Base-by-base conservation (phyloP, 163 green algal species). In the Scenedesmus sp. region DNA sequence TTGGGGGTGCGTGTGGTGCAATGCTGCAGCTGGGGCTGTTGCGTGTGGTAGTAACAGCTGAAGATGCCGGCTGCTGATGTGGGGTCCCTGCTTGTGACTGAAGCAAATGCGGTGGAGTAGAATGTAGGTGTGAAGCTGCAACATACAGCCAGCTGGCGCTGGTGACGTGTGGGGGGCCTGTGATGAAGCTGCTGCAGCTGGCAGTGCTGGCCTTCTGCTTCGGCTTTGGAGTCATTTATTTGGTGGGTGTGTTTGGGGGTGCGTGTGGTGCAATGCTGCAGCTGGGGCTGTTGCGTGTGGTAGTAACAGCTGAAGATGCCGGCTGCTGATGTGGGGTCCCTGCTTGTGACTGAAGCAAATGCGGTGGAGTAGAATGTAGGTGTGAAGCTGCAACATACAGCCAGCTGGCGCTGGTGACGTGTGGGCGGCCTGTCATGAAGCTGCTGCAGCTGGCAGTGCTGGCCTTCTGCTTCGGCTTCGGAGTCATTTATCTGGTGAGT, bases 371-470 rank as follows among this genome's bases (percentile, higher is more conserved):
- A 46, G 34, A 46, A 46, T 46, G 34, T 46, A 46, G 34, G 34
- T 46, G 34, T 46, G 34, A 46, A 46, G 34, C 34, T 46, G 34
- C 34, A 46, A 46, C 34, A 46, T 46, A 46, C 34, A 46, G 34
- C 34, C 34, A 46, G 34, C 34, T 46, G 34, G 81, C 60, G 55
- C n/a, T 34, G 15, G 64, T 66, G 1, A 73, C 23, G 23, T 76
- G 54, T 0, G 89, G 89, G 3, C 15, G 60, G 16, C 15, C 18
- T 56, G 64, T 56, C 2, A 34, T 59, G 13, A 59, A 86, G 76
- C n/a, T 84, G 88, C 62, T 88, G 81, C 88, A 92, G 79, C 46
- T 88, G 2, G 57, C 88, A 62, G 88, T 92, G 60, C 88, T 92
- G 77, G 9, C 46, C 18, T 92, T 92, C 79, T 88, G 79, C 23